Evolutionary conservation across 495 filamentous ascomycete species (phyloP), one percentile per base, ranked within the genome.

Genomic region (Lasiosphaeriaceae sp.): DNA sequence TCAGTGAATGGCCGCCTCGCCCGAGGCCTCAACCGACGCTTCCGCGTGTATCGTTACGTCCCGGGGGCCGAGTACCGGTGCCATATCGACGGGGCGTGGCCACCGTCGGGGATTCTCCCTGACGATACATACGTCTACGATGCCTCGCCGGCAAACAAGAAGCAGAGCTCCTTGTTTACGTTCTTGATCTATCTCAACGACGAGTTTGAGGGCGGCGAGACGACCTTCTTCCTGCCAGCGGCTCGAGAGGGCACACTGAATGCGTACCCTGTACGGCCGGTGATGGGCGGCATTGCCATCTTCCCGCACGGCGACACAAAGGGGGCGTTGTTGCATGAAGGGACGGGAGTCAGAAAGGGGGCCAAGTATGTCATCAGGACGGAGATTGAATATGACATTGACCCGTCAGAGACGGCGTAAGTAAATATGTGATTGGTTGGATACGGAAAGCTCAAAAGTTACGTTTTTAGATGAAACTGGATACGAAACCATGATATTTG

Each of bases 131-230:
- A 80, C 50, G 65, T 74, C 16, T 80, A 80, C 63, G 76, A 80
- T 49, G 61, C 66, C 4, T 77, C 74, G 20, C 77, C 74, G 11
- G 52, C 63, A 31, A 62, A 60, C 11, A 71, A 66, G 47, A 76
- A 74, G 55, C 77, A 80, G 59, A 78, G 74, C 31, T 75, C 71
- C 2, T 57, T 78, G 17, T 78, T 78, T 24, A 80, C 77, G 2
- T 78, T 80, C 62, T 59, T 80, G n/a, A 71, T 80, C 4, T 80
- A 80, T 52, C 58, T 80, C 22, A 80, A 79, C 46, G 77, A 80
- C 47, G 77, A 80, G 50, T 80, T 80, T 47, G 71, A 76, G 54
- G 75, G 67, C 22, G 77, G 77, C 31, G 76, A 80, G 59, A 80
- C 77, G 0, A 80, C 75, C 2, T 80, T 76, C 60, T 80, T 80